Base-by-base conservation (phyloP, 1,284 basidiomycete species). In the Cutaneotrichosporon cutaneum region DNA sequence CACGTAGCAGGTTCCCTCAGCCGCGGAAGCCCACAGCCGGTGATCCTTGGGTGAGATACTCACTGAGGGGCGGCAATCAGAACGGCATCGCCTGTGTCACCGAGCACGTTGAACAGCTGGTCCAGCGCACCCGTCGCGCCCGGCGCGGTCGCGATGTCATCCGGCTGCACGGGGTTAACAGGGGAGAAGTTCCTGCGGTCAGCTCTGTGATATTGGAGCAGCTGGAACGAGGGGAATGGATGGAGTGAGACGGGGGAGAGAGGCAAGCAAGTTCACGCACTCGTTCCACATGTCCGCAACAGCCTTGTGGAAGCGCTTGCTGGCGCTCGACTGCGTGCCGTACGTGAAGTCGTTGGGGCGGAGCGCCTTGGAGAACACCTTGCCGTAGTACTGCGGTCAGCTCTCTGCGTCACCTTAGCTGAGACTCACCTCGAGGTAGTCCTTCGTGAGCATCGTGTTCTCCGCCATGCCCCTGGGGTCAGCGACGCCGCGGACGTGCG, bases 41-140 rank as follows among this genome's bases (percentile, higher is more conserved):
- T n/a, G n/a, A n/a, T n/a, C n/a, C n/a, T n/a, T n/a, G n/a, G n/a
- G n/a, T n/a, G n/a, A n/a, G n/a, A n/a, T n/a, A 63, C 62, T 48
- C 22, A 63, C 62, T 70, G 74, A 9, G 72, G 73, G 4, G 67
- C 59, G 8, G 73, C 72, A 16, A 77, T 63, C 16, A 79, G 58
- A 35, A 75, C 66, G 1, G 60, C 70, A 27, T 79, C 76, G 0
- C 70, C 73, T 0, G 57, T 54, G 53, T 78, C 74, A 16, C 70
- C 69, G 6, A 76, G 59, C 26, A 66, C 69, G 6, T 69, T 60
- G 2, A 71, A 61, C 7, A 78, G 70, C 48, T 75, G 72, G 62
- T 77, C 75, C 47, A 77, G 58, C 9, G 73, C 65, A 10, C 68
- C 60, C 2, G 65, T 64, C 45, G 69, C 68, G 11, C 74, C 74